Conservation (phyloP, 176 grass and related monocot species). For the Panicum miliaceum region DNA sequence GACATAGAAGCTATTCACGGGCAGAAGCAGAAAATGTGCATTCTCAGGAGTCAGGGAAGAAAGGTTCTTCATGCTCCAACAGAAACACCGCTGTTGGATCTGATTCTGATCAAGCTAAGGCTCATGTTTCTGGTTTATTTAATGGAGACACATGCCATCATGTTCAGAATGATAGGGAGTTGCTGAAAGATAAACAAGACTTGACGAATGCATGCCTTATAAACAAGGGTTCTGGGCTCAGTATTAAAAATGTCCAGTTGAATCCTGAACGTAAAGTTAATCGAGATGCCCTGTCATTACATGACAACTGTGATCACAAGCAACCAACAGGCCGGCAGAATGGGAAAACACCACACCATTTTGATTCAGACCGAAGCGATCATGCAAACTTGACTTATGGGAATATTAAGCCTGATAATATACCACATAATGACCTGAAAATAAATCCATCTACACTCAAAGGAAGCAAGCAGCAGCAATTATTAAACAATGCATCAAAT, state of each 20-base stretch:
- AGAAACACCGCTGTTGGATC: slow-evolving; percentile 41
- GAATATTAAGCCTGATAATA: slow-evolving; percentile 47
- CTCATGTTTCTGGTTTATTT: slow-evolving; percentile 39
- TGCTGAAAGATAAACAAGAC: slow-evolving; percentile 48
- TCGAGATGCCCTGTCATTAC: slow-evolving; percentile 19
- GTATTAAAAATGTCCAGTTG: slow-evolving; percentile 23
- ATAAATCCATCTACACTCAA: slow-evolving; percentile 34
- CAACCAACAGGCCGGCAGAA: slow-evolving; percentile 26
- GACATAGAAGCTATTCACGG: slow-evolving; percentile 43
- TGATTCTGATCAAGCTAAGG: slow-evolving; percentile 40
- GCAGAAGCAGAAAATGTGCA: slow-evolving; percentile 36
- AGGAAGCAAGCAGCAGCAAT: slow-evolving; percentile 47
- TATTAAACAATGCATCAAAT: slow-evolving; percentile 33
- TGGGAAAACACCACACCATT: slow-evolving; percentile 23
- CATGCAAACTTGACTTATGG: slow-evolving; percentile 29
- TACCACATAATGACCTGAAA: slow-evolving; percentile 46
- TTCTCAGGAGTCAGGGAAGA: slow-evolving; percentile 47
- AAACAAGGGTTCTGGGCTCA: slow-evolving; percentile 34
- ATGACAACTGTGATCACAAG: slow-evolving; percentile 29
- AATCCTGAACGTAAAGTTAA: slow-evolving; percentile 38
- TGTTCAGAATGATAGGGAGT: slow-evolving; percentile 34
- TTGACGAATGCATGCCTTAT: slow-evolving; percentile 20
- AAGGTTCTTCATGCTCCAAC: slow-evolving; percentile 35
- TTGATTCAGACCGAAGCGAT: slow-evolving; percentile 39
- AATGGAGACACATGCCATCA: slow-evolving; percentile 33